Evolutionary conservation across 2,329 filamentous ascomycete species (phyloP), one percentile per base, ranked within the genome.

Genomic region (Colletotrichum musae): DNA sequence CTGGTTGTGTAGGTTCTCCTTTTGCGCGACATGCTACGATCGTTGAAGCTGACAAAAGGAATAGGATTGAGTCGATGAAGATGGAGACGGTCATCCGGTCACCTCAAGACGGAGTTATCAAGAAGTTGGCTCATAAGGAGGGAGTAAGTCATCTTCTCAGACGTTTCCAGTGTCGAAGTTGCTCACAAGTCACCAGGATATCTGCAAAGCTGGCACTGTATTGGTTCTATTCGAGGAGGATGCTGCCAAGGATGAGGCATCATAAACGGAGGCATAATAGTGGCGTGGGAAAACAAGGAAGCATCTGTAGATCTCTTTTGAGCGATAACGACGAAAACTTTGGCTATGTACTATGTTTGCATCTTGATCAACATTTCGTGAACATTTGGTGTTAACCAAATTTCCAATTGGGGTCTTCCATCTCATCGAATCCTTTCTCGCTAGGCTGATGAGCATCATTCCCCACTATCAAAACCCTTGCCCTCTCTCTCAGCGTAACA

Each of bases 81-180:
- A 95, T 95, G 93, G 93, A 95, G 78, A 95, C 93, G 2, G 91
- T 94, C 1, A 94, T 95, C 74, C 87, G 93, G 70, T 93, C 92
- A 60, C 93, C 93, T 7, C 91, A 93, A 72, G 87, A 89, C 68
- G 93, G 93, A 6, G 83, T 90, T 1, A 87, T 95, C 70, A 91
- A 92, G 78, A 92, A 89, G 77, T 81, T 95, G 65, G 91, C 92
- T 47, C 92, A 94, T 77, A 89, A 91, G 76, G 88, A 91, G 82
- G 93, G 93, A 68, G 91, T 93, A 85, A 85, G 90, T 79, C 41
- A n/a, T 26, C 28, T 48, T 2, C 7, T 36, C 32, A 9, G 3
- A 36, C 32, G 7, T 10, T 4, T 10, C 9, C 32, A 36, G 45
- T 18, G 18, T 3, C n/a, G 18, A 1, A 47, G 45, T 12, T n/a